These are phyloP conservation scores for Nymphaea thermarum DNA, from an alignment of 164 flowering plant species.

Conservation along the genomic window DNA sequence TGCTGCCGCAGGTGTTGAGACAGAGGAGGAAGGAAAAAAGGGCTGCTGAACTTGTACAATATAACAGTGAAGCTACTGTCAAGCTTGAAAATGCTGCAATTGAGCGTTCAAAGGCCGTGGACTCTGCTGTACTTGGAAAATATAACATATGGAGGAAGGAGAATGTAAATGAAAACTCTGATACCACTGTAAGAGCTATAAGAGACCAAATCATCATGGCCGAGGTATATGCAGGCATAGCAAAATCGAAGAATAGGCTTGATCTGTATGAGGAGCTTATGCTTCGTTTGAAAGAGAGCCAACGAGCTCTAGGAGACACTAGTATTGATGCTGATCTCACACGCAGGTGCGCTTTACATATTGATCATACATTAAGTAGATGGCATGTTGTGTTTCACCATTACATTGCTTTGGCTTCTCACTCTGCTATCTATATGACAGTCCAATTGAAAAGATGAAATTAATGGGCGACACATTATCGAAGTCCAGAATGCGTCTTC, in stretches of 20 bases:
- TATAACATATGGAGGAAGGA: slow-evolving; percentile 95
- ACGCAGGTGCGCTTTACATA: slow-evolving; percentile 37
- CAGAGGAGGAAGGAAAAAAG: slow-evolving; percentile 77
- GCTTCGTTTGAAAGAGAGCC: slow-evolving; percentile 74
- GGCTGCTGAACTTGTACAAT: slow-evolving; percentile 52
- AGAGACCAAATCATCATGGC: slow-evolving; percentile 97
- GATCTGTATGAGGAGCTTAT: slow-evolving; percentile 53
- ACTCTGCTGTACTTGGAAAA: slow-evolving; percentile 86
- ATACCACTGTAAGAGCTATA: slow-evolving; percentile 80
- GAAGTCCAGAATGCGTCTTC: slow-evolving; percentile 69
- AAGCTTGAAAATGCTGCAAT: slow-evolving; percentile 96
- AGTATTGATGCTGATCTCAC: slow-evolving; percentile 67
- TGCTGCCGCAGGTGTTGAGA: slow-evolving; percentile 47
- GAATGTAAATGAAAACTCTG: slow-evolving; percentile 80
- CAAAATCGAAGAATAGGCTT: slow-evolving; percentile 63
- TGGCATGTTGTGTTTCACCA: not conserved
- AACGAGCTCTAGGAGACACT: slow-evolving; percentile 78
- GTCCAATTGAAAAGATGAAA: slow-evolving; percentile 76
- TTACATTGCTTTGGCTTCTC: too few species aligned
- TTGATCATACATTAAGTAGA: not conserved
- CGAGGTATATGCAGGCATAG: slow-evolving; percentile 75
- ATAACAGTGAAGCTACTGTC: slow-evolving; percentile 57
- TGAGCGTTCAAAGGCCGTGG: slow-evolving; percentile 90
- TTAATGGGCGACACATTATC: slow-evolving; percentile 89
- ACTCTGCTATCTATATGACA: slow-evolving; percentile 9